These are phyloP conservation scores for Penicillium olsonii DNA, from an alignment of 2,329 filamentous ascomycete species.

Conservation along the genomic window DNA sequence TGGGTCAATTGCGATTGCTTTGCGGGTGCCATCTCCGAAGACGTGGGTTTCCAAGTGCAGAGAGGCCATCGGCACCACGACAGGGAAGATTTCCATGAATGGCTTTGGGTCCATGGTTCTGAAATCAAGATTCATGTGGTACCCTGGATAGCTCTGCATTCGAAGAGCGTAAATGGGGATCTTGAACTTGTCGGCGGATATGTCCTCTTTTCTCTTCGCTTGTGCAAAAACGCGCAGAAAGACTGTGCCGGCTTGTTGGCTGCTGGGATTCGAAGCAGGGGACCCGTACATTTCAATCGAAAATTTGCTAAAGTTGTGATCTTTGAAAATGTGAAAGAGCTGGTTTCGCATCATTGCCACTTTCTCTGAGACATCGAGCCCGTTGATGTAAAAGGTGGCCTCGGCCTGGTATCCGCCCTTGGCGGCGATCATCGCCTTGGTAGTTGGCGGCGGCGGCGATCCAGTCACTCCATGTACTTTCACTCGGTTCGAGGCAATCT, in stretches of 20 bases:
- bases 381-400: slow-evolving; percentile 47
- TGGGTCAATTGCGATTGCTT: too few relatives aligned
- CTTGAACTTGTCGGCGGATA: neutral
- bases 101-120: slow-evolving; percentile 37
- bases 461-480: neutral
- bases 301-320: neutral
- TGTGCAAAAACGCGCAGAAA: neutral
- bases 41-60: slow-evolving; percentile 21
- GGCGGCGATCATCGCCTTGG: slow-evolving; percentile 52
- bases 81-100: slow-evolving; percentile 45
- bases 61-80: slow-evolving; percentile 30
- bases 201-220: neutral
- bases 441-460: slow-evolving; percentile 49
- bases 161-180: neutral
- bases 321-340: neutral
- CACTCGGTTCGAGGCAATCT: slow-evolving; percentile 12
- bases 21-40: too few relatives aligned
- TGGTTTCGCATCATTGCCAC: slow-evolving; percentile 50
- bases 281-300: neutral
- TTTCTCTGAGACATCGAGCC: slow-evolving; percentile 49
- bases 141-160: neutral
- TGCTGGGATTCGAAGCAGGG: neutral
- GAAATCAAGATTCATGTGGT: slow-evolving; percentile 25
- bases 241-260: neutral
- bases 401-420: slow-evolving; percentile 52